A percentile compares a stretch with the other conserved stretches of the same genome.
Evolutionary conservation across 306 rosid species (phyloP).

Genomic region (Cicer judaicum): DNA sequence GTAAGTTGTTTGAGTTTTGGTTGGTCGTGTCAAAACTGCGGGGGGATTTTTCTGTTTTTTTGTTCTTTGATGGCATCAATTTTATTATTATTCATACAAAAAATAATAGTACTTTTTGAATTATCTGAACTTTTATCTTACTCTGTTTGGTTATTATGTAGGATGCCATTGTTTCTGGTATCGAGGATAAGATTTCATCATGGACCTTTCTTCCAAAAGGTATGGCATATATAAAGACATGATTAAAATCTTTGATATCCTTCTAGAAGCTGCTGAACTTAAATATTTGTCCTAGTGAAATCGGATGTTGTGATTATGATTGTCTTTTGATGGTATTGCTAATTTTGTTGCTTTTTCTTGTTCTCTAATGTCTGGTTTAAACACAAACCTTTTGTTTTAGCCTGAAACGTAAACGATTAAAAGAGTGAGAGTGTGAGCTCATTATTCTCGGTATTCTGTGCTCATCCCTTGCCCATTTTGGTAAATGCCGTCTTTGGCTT

Average conservation of each 20-base stretch:
- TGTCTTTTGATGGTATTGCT: constrained; percentile 10
- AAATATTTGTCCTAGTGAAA: constrained; percentile 15
- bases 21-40: constrained; percentile 11
- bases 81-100: neutral
- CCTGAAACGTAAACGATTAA: neutral
- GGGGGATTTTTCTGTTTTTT: constrained; percentile 17
- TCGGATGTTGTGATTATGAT: constrained; percentile 5
- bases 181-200: constrained; percentile 89
- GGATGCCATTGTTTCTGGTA: constrained; percentile 94
- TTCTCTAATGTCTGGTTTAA: constrained; percentile 22
- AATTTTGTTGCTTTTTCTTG: constrained; percentile 18
- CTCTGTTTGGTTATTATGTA: constrained; percentile 47
- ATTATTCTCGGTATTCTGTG: constrained; percentile 13
- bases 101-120: constrained; percentile 1
- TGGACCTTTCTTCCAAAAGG: constrained; percentile 99
- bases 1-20: constrained; percentile 18
- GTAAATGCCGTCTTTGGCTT: constrained; percentile 29
- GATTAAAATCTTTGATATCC: constrained; percentile 19
- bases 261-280: constrained; percentile 20
- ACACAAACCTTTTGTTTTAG: constrained; percentile 18
- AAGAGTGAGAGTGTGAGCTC: constrained; percentile 17
- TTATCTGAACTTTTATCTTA: constrained; percentile 36
- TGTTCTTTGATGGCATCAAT: neutral
- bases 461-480: neutral
- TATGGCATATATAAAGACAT: constrained; percentile 45